Evolutionary conservation across 768 basidiomycete genomes (phyloP).

Genomic region (Leccinum subtestaceum): DNA sequence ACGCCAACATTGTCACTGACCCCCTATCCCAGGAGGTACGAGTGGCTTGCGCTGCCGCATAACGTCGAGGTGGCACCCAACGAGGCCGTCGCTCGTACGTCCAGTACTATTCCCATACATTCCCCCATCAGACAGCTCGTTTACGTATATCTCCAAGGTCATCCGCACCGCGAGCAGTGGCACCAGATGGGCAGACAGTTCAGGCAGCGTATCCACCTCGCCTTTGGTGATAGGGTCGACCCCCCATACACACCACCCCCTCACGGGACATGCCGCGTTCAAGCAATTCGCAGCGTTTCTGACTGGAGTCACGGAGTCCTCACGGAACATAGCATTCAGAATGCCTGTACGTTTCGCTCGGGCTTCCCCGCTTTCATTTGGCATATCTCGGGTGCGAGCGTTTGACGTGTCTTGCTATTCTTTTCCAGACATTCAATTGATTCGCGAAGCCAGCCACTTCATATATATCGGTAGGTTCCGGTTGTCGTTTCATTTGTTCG

Average conservation of each 20-base stretch:
- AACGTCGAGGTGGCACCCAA: slow-evolving; percentile 56
- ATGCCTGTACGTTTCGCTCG: slow-evolving; percentile 65
- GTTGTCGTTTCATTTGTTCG: not conserved
- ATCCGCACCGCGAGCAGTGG: slow-evolving; percentile 69
- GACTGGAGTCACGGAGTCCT: slow-evolving; percentile 96
- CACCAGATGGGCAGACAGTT: slow-evolving; percentile 55
- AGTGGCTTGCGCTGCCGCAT: slow-evolving; percentile 82
- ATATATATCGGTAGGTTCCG: slow-evolving; percentile 83
- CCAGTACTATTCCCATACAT: slow-evolving; percentile 6
- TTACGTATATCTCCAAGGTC: slow-evolving; percentile 34
- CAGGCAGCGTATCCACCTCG: slow-evolving; percentile 61
- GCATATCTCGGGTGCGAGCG: not conserved
- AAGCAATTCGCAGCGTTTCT: slow-evolving; percentile 80
- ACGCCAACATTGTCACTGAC: slow-evolving; percentile 3
- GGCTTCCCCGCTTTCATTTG: not conserved
- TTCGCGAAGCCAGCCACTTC: slow-evolving; percentile 80
- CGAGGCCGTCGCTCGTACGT: slow-evolving; percentile 61
- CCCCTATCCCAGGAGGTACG: slow-evolving; percentile 40
- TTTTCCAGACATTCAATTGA: slow-evolving; percentile 66
- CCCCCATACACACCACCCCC: slow-evolving; percentile 41
- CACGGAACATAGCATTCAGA: slow-evolving; percentile 88
- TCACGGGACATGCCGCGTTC: slow-evolving; percentile 61
- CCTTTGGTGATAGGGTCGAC: slow-evolving; percentile 39
- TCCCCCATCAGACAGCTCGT: not conserved
- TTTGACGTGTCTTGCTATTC: not conserved